Conservation (phyloP, 805 yeast genomes). For the Candida krabiensis region DNA sequence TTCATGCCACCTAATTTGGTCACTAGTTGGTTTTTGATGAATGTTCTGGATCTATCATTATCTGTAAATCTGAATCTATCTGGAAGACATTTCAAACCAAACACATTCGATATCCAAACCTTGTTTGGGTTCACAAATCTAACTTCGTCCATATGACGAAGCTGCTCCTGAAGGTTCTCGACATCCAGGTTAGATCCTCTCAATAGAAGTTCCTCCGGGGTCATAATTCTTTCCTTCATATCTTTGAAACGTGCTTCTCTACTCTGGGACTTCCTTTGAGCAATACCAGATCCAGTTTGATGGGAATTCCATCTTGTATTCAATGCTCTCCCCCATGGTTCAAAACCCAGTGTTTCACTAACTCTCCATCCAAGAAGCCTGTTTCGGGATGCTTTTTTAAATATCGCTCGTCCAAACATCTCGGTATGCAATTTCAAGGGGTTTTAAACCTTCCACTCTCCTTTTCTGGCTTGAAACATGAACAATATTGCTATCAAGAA, state of each 20-base stretch:
- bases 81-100: conserved; percentile 11
- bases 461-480: conserved; percentile 1
- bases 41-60: conserved; percentile 8
- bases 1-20: conserved; percentile 6
- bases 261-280: too few species aligned
- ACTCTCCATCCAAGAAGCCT: too few species aligned
- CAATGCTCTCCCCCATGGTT: too few species aligned
- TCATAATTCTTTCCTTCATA: conserved; percentile 20
- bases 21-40: conserved; percentile 5
- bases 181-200: conserved; percentile 29
- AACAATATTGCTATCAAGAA: too few species aligned
- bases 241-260: conserved; percentile 1
- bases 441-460: conserved; percentile 9
- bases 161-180: conserved; percentile 23
- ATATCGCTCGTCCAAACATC: too few species aligned
- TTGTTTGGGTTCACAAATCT: conserved; percentile 32
- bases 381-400: too few species aligned
- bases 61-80: conserved; percentile 18
- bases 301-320: too few species aligned
- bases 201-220: conserved; percentile 32
- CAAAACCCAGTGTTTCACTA: too few species aligned
- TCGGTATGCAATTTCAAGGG: too few species aligned
- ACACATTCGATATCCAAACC: conserved; percentile 26
- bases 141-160: conserved; percentile 19
- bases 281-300: too few species aligned